phyloP scores from a whole-genome alignment of 1,284 basidiomycete species.

The Papiliotrema nemorosa region DNA sequence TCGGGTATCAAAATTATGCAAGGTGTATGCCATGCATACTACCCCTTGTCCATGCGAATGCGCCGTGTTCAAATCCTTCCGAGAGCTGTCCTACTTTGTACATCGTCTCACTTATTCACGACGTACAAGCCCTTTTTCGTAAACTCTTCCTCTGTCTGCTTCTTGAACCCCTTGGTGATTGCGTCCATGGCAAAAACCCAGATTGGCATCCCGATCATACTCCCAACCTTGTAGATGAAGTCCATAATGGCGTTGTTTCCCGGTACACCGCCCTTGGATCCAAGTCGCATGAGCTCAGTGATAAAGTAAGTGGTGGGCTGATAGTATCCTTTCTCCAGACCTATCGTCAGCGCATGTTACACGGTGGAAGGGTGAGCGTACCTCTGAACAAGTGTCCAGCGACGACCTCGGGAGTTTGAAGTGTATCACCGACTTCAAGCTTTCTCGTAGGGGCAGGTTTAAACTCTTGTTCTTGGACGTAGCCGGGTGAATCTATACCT shows the following conservation, averaged over 20 bases:
- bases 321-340: conserved; percentile 66
- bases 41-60: too few relatives aligned
- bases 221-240: conserved; percentile 53
- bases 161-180: conserved; percentile 15
- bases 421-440: conserved; percentile 75
- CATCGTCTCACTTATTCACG: neutral
- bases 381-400: conserved; percentile 65
- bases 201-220: conserved; percentile 46
- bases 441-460: conserved; percentile 77
- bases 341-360: conserved; percentile 43
- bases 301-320: conserved; percentile 74
- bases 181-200: conserved; percentile 46
- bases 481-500: conserved; percentile 80
- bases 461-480: conserved; percentile 70
- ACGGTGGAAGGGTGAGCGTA: conserved; percentile 35
- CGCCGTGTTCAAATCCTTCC: too few relatives aligned
- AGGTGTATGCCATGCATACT: too few relatives aligned
- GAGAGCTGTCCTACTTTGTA: too few relatives aligned
- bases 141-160: conserved; percentile 22
- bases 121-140: conserved; percentile 20
- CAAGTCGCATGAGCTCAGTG: conserved; percentile 65
- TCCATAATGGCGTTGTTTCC: conserved; percentile 62
- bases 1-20: too few relatives aligned
- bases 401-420: conserved; percentile 63
- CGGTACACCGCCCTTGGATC: conserved; percentile 66